Conservation (phyloP, 257 asterid genomes). For the Nyctanthes arbortristis region DNA sequence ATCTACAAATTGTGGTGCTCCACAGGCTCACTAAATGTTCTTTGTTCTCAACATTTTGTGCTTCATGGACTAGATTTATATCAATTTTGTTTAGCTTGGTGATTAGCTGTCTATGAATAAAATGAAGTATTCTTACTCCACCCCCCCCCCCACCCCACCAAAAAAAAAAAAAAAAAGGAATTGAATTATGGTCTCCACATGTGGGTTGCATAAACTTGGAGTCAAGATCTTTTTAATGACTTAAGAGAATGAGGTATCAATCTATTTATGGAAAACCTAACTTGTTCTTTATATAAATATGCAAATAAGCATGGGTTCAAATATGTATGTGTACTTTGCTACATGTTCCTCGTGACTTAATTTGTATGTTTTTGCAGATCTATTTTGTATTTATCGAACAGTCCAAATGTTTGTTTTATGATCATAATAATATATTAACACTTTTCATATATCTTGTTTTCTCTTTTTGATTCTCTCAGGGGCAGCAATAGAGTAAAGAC, state of each 20-base stretch:
- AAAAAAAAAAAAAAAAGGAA: too few relatives aligned
- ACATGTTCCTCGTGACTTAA: conserved; percentile 6
- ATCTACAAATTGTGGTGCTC: too few relatives aligned
- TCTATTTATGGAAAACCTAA: conserved; percentile 27
- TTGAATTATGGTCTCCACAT: too few relatives aligned
- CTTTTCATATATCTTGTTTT: not conserved
- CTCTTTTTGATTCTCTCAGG: not conserved
- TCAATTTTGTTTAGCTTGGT: too few relatives aligned
- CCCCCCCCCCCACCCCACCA: too few relatives aligned
- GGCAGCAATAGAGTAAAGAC: not conserved
- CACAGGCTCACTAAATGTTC: too few relatives aligned
- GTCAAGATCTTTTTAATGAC: conserved; percentile 26
- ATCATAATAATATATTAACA: not conserved
- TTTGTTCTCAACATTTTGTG: too few relatives aligned
- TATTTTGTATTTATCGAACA: not conserved
- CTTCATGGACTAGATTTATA: too few relatives aligned
- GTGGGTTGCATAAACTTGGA: conserved; percentile 31
- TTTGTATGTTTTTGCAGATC: not conserved
- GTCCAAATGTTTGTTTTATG: not conserved
- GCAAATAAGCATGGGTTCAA: conserved; percentile 16
- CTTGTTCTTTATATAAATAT: conserved; percentile 7
- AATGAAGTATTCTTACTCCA: too few relatives aligned
- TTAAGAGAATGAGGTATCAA: conserved; percentile 23
- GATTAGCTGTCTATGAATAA: too few relatives aligned
- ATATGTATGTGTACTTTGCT: not conserved